These are phyloP conservation scores for Mortierella sp. DNA, from an alignment of 371 early-diverging fungal species.

Conservation along the genomic window DNA sequence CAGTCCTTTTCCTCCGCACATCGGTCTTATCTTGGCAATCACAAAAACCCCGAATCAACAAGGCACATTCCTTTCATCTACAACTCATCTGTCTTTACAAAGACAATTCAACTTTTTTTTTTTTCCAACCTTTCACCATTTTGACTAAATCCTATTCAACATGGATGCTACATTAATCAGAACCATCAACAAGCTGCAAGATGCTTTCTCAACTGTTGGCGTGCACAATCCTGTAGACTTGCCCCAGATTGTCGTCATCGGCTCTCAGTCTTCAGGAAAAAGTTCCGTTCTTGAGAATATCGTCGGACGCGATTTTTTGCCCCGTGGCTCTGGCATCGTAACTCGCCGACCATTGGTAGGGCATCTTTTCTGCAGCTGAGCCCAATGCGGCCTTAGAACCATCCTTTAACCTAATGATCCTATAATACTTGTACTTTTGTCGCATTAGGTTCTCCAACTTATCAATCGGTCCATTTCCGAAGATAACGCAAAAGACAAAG, in stretches of 20 bases:
- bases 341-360: slow-evolving; percentile 93
- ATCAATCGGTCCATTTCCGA: slow-evolving; percentile 80
- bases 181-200: slow-evolving; percentile 94
- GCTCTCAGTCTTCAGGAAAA: slow-evolving; percentile 98
- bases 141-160: too few relatives aligned
- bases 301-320: slow-evolving; percentile 98
- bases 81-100: neutral
- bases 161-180: slow-evolving; percentile 70
- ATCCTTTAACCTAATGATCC: too few relatives aligned
- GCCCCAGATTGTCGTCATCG: slow-evolving; percentile 99
- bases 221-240: slow-evolving; percentile 97
- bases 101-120: neutral
- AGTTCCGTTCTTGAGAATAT: slow-evolving; percentile 99
- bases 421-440: neutral
- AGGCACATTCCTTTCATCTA: too few relatives aligned
- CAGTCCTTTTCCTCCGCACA: neutral
- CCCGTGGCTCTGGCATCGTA: slow-evolving; percentile 96
- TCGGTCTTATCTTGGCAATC: neutral
- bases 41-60: too few relatives aligned
- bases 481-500: neutral
- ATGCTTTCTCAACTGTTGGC: slow-evolving; percentile 97
- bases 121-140: neutral
- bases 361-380: too few relatives aligned
- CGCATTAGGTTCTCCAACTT: slow-evolving; percentile 87
- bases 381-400: too few relatives aligned